Evolutionary conservation across 2,329 filamentous ascomycete species (phyloP).

Genomic region (Pseudogymnoascus sp.): DNA sequence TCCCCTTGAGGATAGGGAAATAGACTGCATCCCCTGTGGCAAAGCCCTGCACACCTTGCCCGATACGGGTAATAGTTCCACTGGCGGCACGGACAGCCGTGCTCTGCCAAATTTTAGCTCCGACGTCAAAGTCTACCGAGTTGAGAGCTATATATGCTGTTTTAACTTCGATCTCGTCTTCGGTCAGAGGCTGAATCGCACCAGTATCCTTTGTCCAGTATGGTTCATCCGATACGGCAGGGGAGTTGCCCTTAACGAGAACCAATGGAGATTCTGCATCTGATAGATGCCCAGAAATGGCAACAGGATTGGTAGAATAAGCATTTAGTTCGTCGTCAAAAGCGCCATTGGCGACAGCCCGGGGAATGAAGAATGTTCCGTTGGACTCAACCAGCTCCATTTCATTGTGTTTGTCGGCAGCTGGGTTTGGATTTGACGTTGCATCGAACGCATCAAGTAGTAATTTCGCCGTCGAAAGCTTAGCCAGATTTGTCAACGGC

Average conservation of each 20-base stretch:
- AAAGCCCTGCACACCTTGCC: slow-evolving; percentile 20
- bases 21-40: background rate
- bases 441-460: slow-evolving; percentile 9
- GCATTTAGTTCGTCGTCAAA: slow-evolving; percentile 11
- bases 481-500: background rate
- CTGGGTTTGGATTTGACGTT: background rate
- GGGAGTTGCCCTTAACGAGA: slow-evolving; percentile 18
- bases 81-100: background rate
- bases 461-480: background rate
- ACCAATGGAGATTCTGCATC: slow-evolving; percentile 15
- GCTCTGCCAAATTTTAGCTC: background rate
- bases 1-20: too few relatives aligned
- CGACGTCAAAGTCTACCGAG: background rate
- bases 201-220: background rate
- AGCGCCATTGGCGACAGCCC: slow-evolving; percentile 8
- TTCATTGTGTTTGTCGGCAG: background rate
- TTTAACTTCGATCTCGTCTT: slow-evolving; percentile 14
- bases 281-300: background rate
- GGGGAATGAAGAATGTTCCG: slow-evolving; percentile 12
- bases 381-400: slow-evolving; percentile 12
- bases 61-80: background rate
- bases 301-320: background rate
- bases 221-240: slow-evolving; percentile 11
- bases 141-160: background rate
- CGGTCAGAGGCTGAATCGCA: background rate